Base-by-base conservation (phyloP, 768 basidiomycete species). In the Arthromyces matolae region DNA sequence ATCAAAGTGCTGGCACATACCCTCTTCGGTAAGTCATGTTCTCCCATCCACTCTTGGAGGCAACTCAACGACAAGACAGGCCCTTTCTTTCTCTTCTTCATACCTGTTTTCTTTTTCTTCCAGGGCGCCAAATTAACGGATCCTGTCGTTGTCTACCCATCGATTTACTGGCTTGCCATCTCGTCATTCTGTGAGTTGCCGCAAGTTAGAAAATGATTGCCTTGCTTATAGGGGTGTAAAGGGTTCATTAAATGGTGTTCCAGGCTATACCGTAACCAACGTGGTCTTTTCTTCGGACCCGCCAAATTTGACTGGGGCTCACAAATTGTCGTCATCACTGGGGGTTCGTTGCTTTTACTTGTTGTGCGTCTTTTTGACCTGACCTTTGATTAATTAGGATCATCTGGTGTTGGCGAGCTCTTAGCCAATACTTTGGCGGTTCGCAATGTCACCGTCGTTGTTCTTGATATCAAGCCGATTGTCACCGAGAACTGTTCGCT, bases 271-370 rank as follows among this genome's bases (percentile, higher is more conserved):
- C 76, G 88, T 45, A 93, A 90, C 58, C 83, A 87, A 63, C 79
- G 78, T 23, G 82, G 71, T 53, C 60, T 84, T 18, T 64, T 92
- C 19, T 81, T 81, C 50, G 72, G 77, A 0, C 81, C 84, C 2
- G 62, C 69, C 12, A 76, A 68, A 29, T 64, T 93, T 23, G 82
- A 93, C 55, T 97, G 94, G 95, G 78, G 78, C 36, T 83, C 93
- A 37, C 90, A 97, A 66, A 81, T 95, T 46, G 84, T 97, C 4
- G 72, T 97, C 31, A 75, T 98, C 47, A 97, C 95, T 6, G 95
- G 95, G 43, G 94, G 93, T 89, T 50, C 38, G 79, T 59, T 27
- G n/a, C 24, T 31, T 27, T 41, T 43, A 28, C 43, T 4, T 42
- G 18, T 16, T 34, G 5, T 25, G 16, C 12, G 27, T 36, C 16